These are phyloP conservation scores for Didymella keratinophila DNA, from an alignment of 2,329 filamentous ascomycete genomes.

Conservation along the genomic window DNA sequence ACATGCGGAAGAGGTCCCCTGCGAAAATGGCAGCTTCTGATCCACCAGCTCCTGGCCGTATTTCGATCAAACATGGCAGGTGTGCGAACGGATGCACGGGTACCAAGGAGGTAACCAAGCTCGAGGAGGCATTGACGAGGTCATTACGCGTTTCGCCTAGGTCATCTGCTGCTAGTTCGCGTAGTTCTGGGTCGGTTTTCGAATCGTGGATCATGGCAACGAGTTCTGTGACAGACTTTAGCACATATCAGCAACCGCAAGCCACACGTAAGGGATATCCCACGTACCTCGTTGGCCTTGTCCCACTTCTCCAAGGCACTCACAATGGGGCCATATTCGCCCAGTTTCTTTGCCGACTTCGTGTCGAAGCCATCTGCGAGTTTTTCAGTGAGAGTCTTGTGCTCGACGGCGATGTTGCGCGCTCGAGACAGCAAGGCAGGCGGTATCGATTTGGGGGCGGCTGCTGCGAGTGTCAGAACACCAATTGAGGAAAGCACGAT, in stretches of 20 bases:
- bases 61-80: slow-evolving; percentile 88
- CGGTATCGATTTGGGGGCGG: slow-evolving; percentile 54
- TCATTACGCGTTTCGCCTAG: slow-evolving; percentile 69
- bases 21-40: slow-evolving; percentile 92
- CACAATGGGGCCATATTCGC: slow-evolving; percentile 62
- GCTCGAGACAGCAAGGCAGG: slow-evolving; percentile 64
- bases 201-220: slow-evolving; percentile 76
- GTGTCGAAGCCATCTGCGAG: slow-evolving; percentile 65
- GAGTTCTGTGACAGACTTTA: slow-evolving; percentile 70
- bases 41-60: slow-evolving; percentile 89
- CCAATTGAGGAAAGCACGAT: background rate
- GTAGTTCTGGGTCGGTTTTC: slow-evolving; percentile 66
- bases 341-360: slow-evolving; percentile 64
- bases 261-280: background rate
- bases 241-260: slow-evolving; percentile 31
- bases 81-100: slow-evolving; percentile 89
- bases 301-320: slow-evolving; percentile 65
- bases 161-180: slow-evolving; percentile 70
- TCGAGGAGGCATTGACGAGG: slow-evolving; percentile 69
- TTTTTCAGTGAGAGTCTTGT: slow-evolving; percentile 60
- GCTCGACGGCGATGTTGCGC: slow-evolving; percentile 63
- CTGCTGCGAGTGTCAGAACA: slow-evolving; percentile 30
- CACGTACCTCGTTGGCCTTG: slow-evolving; percentile 62
- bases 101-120: slow-evolving; percentile 78
- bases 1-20: slow-evolving; percentile 88